These are phyloP conservation scores for Flaveria trinervia DNA, from an alignment of 129 eudicot genomes.

Conservation along the genomic window DNA sequence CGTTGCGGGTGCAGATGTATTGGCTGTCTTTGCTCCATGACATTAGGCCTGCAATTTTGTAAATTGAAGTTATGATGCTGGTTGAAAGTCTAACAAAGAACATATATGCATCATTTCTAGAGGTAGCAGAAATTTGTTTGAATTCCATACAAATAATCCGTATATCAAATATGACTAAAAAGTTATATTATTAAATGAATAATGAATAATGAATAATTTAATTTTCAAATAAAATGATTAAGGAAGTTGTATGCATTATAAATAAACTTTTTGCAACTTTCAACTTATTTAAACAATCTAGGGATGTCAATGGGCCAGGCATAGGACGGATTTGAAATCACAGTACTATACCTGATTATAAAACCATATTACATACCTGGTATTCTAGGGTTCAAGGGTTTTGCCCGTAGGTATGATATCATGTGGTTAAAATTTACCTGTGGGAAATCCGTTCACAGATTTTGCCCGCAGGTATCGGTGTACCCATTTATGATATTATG, in stretches of 20 bases:
- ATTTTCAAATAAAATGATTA: neutral
- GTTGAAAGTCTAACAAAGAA: constrained; percentile 9
- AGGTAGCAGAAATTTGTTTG: neutral
- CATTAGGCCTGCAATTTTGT: constrained; percentile 69
- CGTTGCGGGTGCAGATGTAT: constrained; percentile 87
- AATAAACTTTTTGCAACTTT: neutral
- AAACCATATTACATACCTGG: no score
- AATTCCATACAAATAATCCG: neutral
- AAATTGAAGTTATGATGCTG: neutral
- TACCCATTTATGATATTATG: no score
- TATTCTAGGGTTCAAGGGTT: no score
- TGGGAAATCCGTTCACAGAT: neutral
- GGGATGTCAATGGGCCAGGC: neutral
- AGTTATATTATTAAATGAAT: neutral
- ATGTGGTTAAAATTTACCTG: neutral
- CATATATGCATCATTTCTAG: neutral
- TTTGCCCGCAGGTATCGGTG: no score
- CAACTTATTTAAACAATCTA: neutral
- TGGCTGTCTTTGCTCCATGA: constrained; percentile 92
- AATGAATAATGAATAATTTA: neutral
- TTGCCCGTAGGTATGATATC: no score
- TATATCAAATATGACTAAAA: neutral
- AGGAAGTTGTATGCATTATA: neutral
- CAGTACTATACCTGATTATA: no score
- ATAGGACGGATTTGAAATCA: no score